Percentiles rank a stretch among this genome's conserved stretches.
These are phyloP conservation scores for Beauveria pseudobassiana DNA, from an alignment of 2,329 filamentous ascomycete species.

Conservation along the genomic window DNA sequence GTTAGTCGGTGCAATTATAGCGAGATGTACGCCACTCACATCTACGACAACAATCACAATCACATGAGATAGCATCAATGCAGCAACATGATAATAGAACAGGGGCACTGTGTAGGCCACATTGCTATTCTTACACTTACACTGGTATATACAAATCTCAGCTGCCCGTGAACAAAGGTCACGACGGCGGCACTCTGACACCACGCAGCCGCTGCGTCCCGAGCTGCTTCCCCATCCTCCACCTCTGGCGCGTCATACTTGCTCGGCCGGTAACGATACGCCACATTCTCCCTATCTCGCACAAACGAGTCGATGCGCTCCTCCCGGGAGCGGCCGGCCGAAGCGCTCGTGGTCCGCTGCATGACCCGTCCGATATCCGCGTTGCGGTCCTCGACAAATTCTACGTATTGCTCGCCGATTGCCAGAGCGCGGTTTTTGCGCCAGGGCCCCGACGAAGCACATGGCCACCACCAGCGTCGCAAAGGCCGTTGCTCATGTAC, in stretches of 20 bases:
- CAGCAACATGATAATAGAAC: too few relatives aligned
- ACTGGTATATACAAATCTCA: background rate
- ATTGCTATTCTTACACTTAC: background rate
- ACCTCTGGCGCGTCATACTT: conserved; percentile 20
- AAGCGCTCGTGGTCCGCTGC: conserved; percentile 43
- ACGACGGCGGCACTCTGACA: background rate
- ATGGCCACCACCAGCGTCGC: conserved; percentile 59
- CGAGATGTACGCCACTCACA: background rate
- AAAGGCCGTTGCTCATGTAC: conserved; percentile 72
- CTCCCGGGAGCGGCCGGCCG: conserved; percentile 46
- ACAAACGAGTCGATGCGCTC: conserved; percentile 73
- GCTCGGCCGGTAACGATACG: conserved; percentile 25
- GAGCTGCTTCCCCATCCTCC: background rate
- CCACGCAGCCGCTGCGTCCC: background rate
- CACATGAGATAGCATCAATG: background rate
- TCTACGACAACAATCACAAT: background rate
- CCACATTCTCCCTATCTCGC: conserved; percentile 54
- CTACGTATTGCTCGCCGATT: conserved; percentile 54
- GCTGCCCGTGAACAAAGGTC: background rate
- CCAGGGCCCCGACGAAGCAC: conserved; percentile 60
- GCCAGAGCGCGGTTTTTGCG: conserved; percentile 64
- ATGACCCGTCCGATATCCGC: conserved; percentile 56
- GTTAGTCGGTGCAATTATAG: background rate
- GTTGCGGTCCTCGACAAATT: conserved; percentile 59
- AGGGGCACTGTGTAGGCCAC: background rate